A percentile compares a stretch with the other conserved stretches of the same genome.
These are phyloP conservation scores for Cavenderia fasciculata DNA, from an alignment of 78 protist genomes.

Conservation along the genomic window DNA sequence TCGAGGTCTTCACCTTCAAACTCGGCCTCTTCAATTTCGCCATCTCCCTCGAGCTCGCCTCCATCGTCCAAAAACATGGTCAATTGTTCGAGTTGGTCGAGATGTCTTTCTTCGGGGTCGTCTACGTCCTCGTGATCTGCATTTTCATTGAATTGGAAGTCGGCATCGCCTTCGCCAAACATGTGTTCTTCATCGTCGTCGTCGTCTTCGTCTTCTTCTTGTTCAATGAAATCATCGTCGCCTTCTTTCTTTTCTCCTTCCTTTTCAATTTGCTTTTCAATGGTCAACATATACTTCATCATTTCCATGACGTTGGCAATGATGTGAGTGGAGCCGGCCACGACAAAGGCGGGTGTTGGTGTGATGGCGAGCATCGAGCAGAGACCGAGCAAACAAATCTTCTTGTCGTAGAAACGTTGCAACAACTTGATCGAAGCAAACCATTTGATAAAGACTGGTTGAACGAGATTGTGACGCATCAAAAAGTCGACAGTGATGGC, in stretches of 20 bases:
- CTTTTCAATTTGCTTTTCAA: slow-evolving; percentile 49
- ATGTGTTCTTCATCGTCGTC: slow-evolving; percentile 35
- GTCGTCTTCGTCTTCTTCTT: slow-evolving; percentile 30
- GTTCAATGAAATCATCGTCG: neutral
- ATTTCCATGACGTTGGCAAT: slow-evolving; percentile 29
- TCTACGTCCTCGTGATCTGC: slow-evolving; percentile 42
- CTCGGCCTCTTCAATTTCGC: slow-evolving; percentile 8
- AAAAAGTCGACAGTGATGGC: slow-evolving; percentile 16
- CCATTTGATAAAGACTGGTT: slow-evolving; percentile 57
- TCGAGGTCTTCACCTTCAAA: neutral
- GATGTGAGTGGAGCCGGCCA: neutral
- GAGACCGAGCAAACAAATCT: slow-evolving; percentile 58
- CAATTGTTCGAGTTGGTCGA: slow-evolving; percentile 20
- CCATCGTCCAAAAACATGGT: slow-evolving; percentile 14
- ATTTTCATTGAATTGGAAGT: slow-evolving; percentile 3
- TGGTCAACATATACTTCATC: slow-evolving; percentile 43
- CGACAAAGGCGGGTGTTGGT: slow-evolving; percentile 56
- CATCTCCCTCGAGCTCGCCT: slow-evolving; percentile 26
- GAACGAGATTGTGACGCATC: slow-evolving; percentile 5
- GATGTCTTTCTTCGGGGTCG: slow-evolving; percentile 44
- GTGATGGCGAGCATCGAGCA: slow-evolving; percentile 15
- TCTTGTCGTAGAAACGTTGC: slow-evolving; percentile 73
- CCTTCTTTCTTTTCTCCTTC: slow-evolving; percentile 11
- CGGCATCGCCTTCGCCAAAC: neutral
- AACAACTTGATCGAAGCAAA: slow-evolving; percentile 26